Conservation (phyloP, 441 rosid genomes). For the Francoa sonchifolia region DNA sequence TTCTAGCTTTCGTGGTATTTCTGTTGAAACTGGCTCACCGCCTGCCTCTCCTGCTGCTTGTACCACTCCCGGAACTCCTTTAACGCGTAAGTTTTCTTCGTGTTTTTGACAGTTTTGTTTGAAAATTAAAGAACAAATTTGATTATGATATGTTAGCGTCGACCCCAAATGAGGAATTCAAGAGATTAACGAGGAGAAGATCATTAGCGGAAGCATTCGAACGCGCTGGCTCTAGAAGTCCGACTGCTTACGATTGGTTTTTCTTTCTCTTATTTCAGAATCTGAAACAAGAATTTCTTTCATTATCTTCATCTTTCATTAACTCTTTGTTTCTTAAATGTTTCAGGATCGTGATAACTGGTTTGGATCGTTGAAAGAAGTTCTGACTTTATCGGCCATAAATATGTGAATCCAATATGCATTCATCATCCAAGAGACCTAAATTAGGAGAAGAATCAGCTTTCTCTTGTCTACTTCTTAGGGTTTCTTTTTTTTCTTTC, state of each 20-base stretch:
- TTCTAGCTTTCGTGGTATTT: constrained; percentile 23
- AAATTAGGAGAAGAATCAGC: too few species aligned
- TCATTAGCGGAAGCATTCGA: constrained; percentile 21
- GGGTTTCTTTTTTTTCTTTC: too few species aligned
- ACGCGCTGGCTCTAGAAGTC: constrained; percentile 32
- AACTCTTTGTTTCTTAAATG: background rate
- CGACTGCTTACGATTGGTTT: constrained; percentile 52
- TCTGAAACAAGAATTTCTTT: too few species aligned
- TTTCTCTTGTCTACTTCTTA: too few species aligned
- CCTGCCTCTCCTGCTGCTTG: constrained; percentile 35
- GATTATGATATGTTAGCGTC: constrained; percentile 34
- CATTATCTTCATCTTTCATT: background rate
- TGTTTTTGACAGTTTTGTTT: background rate
- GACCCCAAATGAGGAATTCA: constrained; percentile 47
- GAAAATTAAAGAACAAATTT: background rate
- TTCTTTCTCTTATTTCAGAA: background rate
- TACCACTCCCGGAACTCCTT: constrained; percentile 34
- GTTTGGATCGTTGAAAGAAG: constrained; percentile 74
- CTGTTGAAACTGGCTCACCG: constrained; percentile 25
- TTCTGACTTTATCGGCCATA: too few species aligned
- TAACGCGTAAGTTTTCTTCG: constrained; percentile 32
- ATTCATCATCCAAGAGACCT: too few species aligned
- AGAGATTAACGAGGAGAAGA: constrained; percentile 37
- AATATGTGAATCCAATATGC: too few species aligned
- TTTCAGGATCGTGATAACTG: constrained; percentile 52